phyloP scores from a whole-genome alignment of 2,329 filamentous ascomycete genomes.

The Xylariaceae sp. region DNA sequence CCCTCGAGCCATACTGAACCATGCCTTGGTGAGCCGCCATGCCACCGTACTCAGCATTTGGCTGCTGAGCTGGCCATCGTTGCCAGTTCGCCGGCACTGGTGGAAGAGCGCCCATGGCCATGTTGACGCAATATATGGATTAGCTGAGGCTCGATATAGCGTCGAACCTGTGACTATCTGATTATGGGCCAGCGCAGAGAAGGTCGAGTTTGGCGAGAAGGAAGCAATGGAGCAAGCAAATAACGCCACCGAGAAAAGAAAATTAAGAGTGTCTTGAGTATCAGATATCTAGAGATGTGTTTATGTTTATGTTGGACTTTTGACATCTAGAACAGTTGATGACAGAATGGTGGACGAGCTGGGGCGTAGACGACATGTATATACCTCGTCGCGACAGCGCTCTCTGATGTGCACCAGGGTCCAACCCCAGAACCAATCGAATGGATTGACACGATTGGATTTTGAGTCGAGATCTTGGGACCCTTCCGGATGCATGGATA shows the following conservation, averaged over 20 bases:
- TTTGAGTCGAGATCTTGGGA: constrained; percentile 23
- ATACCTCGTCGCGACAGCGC: constrained; percentile 12
- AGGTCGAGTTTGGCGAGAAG: background rate
- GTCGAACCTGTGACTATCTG: background rate
- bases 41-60: constrained; percentile 34
- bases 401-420: constrained; percentile 25
- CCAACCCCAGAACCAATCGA: constrained; percentile 26
- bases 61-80: constrained; percentile 49
- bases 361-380: constrained; percentile 7
- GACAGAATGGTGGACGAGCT: constrained; percentile 7
- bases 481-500: background rate
- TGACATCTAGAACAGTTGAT: background rate
- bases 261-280: too few relatives aligned
- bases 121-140: constrained; percentile 24
- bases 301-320: too few relatives aligned
- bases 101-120: constrained; percentile 46
- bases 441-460: constrained; percentile 23
- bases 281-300: too few relatives aligned
- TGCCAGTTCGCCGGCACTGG: constrained; percentile 46
- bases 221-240: background rate
- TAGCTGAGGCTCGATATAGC: background rate
- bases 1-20: constrained; percentile 46
- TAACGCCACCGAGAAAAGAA: background rate
- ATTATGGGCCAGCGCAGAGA: background rate
- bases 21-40: constrained; percentile 45